phyloP scores from a whole-genome alignment of 768 basidiomycete species.

The Xanthoconium stramineum region DNA sequence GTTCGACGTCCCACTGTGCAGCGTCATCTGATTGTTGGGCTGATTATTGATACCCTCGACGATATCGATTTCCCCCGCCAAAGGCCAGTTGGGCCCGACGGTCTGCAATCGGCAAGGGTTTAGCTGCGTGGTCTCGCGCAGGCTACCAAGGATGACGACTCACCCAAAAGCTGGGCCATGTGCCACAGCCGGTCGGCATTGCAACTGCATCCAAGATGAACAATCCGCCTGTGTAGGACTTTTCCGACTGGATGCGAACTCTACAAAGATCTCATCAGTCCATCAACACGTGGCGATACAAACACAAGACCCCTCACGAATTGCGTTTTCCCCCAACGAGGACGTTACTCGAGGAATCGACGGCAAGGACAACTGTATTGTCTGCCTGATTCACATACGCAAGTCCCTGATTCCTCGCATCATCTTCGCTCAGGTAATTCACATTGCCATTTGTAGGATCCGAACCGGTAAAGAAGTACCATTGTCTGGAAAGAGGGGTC shows the following conservation, averaged over 20 bases:
- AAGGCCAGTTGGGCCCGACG: constrained; percentile 53
- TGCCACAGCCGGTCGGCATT: constrained; percentile 69
- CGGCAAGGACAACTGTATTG: constrained; percentile 53
- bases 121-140: background rate
- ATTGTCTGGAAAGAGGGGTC: constrained; percentile 40
- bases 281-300: background rate
- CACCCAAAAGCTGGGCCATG: constrained; percentile 58
- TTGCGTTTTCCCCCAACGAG: constrained; percentile 49
- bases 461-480: constrained; percentile 54
- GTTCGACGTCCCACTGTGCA: constrained; percentile 53
- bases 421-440: constrained; percentile 46
- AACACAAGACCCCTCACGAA: constrained; percentile 35
- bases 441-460: constrained; percentile 77
- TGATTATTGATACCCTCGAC: constrained; percentile 68
- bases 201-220: constrained; percentile 68
- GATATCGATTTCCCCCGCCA: constrained; percentile 64
- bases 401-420: constrained; percentile 51
- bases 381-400: constrained; percentile 51
- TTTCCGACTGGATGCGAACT: constrained; percentile 63
- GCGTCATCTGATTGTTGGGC: constrained; percentile 57
- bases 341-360: constrained; percentile 53
- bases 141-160: constrained; percentile 9
- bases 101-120: constrained; percentile 23
- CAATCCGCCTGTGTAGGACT: constrained; percentile 56
- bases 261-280: constrained; percentile 30